Evolutionary conservation across 2,329 filamentous ascomycete genomes (phyloP), one percentile per base, ranked within the genome.

Genomic region (Cladosporium sp.): DNA sequence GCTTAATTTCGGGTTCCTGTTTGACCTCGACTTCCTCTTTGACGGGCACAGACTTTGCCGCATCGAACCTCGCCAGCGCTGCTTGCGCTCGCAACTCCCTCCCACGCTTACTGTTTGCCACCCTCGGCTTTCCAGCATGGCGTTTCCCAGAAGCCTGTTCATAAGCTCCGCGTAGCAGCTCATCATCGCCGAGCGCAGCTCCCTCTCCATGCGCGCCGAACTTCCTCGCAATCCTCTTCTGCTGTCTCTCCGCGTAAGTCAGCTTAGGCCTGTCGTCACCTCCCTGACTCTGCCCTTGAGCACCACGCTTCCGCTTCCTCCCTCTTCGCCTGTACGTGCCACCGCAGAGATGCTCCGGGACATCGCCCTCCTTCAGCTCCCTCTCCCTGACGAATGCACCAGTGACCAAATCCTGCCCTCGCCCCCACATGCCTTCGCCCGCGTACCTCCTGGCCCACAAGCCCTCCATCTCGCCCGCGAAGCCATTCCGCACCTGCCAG

Each of bases 121-220:
- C 86, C 41, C 85, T 78, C 1, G 88, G 88, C 59, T 86, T 88
- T 8, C 77, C 80, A 20, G 79, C 75, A 1, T 78, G 73, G 44
- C 76, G 73, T 59, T 80, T 80, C 43, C 84, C 84, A 20, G 59
- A 57, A 43, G 56, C 58, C 29, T 79, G 79, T 64, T 91, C 87
- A 12, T 91, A 69, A 62, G 81, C 80, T 17, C 79, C 73, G 62
- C 88, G 85, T 30, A 76, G 68, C 30, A 75, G 75, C 24, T 85
- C 83, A 54, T 91, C 86, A 3, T 82, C 84, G 0, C 88, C 88
- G 1, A 93, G 71, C 0, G 80, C 72, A 22, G 82, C 72, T 0
- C 88, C 88, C 38, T 85, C 83, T 4, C 88, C 88, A 66, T 93
- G 92, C 66, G 88, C 90, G 11, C 88, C 87, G 65, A 92, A 92